Base-by-base conservation (phyloP, 495 filamentous ascomycete species). In the Lentithecium fluviatile region DNA sequence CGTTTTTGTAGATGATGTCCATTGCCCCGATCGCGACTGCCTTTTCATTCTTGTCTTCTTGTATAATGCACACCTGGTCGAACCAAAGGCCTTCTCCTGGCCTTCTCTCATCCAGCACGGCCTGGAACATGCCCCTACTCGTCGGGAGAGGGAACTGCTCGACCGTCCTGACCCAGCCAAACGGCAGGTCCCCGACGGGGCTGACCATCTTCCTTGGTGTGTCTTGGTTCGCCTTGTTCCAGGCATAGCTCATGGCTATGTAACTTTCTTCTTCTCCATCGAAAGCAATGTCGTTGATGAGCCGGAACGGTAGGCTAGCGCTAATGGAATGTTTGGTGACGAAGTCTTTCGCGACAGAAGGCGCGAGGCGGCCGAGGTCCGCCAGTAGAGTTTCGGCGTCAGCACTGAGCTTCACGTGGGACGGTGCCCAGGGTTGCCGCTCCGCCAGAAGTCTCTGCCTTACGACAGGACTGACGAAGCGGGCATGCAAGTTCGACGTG, bases 51-150 rank as follows among this genome's bases (percentile, higher is more conserved):
- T 64, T 55, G 56, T 67, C 60, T 1, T 63, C 58, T 26, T 71
- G 67, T 47, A 72, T 67, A 55, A 75, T 74, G 56, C 68, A 73
- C 19, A 74, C 70, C 32, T 66, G 58, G 46, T 66, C 64, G 32
- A 62, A 66, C 64, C 64, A 66, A 13, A 66, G 17, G 10, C 64
- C 64, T 37, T 66, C 64, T 6, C 25, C 26, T 26, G 40, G 57
- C 7, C 6, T 24, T 24, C 47, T 62, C 48, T 62, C 56, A 45
- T 57, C 45, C 36, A 66, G 23, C 20, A 58, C 64, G 0, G 58
- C 64, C 46, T 45, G 10, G 48, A 66, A 66, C 64, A 66, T 57
- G 15, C 36, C 52, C 36, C 19, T 20, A 5, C 8, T 12, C 24
- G 40, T 53, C 6, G 64, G 64, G 19, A 66, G 50, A 29, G 64